A percentile compares a stretch with the other conserved stretches of the same genome.
Evolutionary conservation across 345 rosid species (phyloP).

Genomic region (Pelargonium nanum): DNA sequence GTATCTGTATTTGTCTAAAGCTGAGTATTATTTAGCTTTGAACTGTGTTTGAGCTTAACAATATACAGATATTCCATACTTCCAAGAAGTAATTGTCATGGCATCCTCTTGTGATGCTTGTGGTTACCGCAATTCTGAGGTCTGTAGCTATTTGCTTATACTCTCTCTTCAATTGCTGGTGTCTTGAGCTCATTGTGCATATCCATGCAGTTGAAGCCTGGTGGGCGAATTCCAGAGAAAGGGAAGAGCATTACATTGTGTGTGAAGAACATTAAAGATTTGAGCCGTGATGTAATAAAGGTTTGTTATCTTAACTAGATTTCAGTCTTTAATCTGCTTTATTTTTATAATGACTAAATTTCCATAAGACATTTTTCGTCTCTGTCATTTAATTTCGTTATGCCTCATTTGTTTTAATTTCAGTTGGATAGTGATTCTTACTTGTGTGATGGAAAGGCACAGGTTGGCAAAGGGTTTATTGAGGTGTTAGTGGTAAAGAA

Average conservation of each 20-base stretch:
- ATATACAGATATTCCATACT: conserved; percentile 72
- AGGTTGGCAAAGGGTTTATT: background rate
- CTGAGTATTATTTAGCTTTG: background rate
- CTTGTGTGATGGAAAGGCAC: background rate
- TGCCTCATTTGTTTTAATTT: background rate
- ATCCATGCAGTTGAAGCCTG: conserved; percentile 69
- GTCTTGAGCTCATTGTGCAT: conserved; percentile 7
- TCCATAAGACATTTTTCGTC: background rate
- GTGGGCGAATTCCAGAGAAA: conserved; percentile 76
- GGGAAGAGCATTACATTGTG: conserved; percentile 59
- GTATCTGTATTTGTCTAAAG: background rate
- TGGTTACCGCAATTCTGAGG: conserved; percentile 98
- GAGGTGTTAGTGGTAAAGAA: background rate
- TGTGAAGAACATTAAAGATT: conserved; percentile 48
- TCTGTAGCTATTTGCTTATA: conserved; percentile 17
- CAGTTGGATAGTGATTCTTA: background rate
- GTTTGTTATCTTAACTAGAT: conserved; percentile 21
- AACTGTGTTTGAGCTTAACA: conserved; percentile 34
- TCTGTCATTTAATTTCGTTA: background rate
- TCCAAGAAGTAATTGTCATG: conserved; percentile 97
- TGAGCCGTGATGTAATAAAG: conserved; percentile 90
- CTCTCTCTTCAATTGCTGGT: conserved; percentile 1
- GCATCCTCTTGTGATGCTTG: conserved; percentile 80
- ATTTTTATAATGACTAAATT: background rate
- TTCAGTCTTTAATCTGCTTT: background rate